Conservation (phyloP, 2,329 filamentous ascomycete genomes). For the Aspergillus calidoustus region DNA sequence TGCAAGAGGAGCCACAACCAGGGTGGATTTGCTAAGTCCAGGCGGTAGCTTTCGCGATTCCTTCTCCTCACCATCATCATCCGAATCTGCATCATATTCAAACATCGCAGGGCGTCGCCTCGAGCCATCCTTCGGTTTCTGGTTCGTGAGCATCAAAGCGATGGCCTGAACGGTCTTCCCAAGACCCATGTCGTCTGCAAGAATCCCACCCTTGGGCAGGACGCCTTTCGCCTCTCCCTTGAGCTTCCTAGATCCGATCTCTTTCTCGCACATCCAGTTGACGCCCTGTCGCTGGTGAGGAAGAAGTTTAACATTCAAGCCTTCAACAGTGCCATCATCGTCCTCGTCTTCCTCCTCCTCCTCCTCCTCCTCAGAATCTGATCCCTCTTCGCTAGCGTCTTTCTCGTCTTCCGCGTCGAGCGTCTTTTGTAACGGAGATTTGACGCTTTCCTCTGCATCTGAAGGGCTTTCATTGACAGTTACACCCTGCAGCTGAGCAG, state of each 20-base stretch:
- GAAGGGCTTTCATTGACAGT: slow-evolving; percentile 40
- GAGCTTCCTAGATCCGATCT: slow-evolving; percentile 82
- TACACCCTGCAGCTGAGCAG: slow-evolving; percentile 48
- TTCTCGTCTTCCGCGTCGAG: slow-evolving; percentile 34
- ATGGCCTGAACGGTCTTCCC: slow-evolving; percentile 97
- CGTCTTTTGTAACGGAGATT: background rate
- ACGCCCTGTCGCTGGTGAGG: slow-evolving; percentile 95
- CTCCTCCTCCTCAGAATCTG: slow-evolving; percentile 38
- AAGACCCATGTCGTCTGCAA: slow-evolving; percentile 94
- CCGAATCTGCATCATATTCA: slow-evolving; percentile 54
- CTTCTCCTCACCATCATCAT: slow-evolving; percentile 44
- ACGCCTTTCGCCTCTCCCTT: slow-evolving; percentile 74
- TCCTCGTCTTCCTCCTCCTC: slow-evolving; percentile 54
- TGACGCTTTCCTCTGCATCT: slow-evolving; percentile 39
- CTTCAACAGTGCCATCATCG: slow-evolving; percentile 71
- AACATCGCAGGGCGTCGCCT: slow-evolving; percentile 40
- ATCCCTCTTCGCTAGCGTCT: slow-evolving; percentile 18
- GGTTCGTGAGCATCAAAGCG: slow-evolving; percentile 82
- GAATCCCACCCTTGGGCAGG: slow-evolving; percentile 87
- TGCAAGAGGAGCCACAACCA: slow-evolving; percentile 91
- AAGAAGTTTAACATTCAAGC: slow-evolving; percentile 83
- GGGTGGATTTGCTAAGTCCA: slow-evolving; percentile 74
- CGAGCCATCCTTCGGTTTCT: slow-evolving; percentile 62
- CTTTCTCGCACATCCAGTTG: slow-evolving; percentile 92
- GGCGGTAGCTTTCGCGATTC: slow-evolving; percentile 69